phyloP scores from a whole-genome alignment of 495 filamentous ascomycete genomes.

The Chaetomium cochliodes region DNA sequence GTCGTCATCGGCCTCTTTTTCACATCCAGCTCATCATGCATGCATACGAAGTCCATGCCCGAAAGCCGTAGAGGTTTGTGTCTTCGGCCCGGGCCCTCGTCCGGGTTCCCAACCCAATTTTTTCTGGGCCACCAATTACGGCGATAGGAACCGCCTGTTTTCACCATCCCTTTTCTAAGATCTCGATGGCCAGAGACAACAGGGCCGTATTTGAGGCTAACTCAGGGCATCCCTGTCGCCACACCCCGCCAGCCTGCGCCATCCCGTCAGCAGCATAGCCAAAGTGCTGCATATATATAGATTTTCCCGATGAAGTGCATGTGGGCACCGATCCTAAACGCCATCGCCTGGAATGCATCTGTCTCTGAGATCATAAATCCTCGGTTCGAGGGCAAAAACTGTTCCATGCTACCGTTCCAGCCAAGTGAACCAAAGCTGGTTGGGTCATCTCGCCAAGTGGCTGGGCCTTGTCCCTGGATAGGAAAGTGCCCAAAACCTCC shows the following conservation, averaged over 20 bases:
- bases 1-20: background rate
- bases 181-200: background rate
- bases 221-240: background rate
- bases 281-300: constrained; percentile 5
- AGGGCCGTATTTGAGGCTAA: background rate
- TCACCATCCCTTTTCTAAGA: background rate
- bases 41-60: too few species aligned
- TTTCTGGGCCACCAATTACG: background rate
- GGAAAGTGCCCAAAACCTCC: constrained; percentile 14
- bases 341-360: background rate
- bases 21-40: constrained; percentile 42
- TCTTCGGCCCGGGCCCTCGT: background rate
- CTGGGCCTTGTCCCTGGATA: constrained; percentile 27
- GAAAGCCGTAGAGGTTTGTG: background rate
- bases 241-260: constrained; percentile 1
- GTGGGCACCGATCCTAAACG: background rate
- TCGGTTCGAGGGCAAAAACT: background rate
- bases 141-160: background rate
- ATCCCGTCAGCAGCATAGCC: constrained; percentile 9
- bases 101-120: background rate
- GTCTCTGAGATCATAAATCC: background rate
- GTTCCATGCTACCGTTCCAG: constrained; percentile 9
- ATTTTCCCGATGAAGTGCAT: too few species aligned
- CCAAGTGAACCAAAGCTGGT: constrained; percentile 14
- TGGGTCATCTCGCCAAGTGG: constrained; percentile 32